phyloP scores from a whole-genome alignment of 2,329 filamentous ascomycete genomes.

The Colletotrichum aenigma region DNA sequence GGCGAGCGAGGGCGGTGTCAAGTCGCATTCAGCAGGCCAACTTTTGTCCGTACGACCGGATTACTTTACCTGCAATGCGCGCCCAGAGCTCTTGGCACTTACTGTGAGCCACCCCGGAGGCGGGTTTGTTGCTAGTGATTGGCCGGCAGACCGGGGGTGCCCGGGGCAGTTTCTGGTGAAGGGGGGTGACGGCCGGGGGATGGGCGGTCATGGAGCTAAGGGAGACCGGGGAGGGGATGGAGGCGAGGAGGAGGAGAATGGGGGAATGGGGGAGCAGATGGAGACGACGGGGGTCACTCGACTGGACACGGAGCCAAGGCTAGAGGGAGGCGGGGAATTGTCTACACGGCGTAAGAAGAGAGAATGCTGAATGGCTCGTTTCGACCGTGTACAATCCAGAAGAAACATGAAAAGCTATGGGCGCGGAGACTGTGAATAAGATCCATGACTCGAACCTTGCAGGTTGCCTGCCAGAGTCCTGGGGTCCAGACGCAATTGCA shows the following conservation, averaged over 20 bases:
- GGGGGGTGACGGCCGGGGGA: background rate
- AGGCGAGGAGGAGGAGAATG: background rate
- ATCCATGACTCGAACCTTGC: conserved; percentile 7
- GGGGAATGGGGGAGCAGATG: background rate
- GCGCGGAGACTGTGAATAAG: background rate
- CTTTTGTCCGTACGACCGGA: conserved; percentile 1
- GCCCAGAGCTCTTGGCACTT: conserved; percentile 13
- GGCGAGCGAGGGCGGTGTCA: background rate
- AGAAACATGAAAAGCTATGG: background rate
- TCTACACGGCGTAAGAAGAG: background rate
- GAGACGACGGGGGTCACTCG: background rate
- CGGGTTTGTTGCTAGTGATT: background rate
- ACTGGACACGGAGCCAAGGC: background rate
- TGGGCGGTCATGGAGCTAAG: background rate
- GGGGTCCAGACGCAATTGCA: background rate
- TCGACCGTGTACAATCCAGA: background rate
- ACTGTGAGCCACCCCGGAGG: background rate
- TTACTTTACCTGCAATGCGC: background rate
- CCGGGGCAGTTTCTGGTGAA: background rate
- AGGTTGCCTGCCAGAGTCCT: background rate
- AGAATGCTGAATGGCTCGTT: background rate
- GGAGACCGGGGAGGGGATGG: background rate
- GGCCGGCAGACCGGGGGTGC: background rate
- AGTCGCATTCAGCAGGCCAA: background rate
- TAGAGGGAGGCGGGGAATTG: background rate